These are phyloP conservation scores for Kodamaea restingae DNA, from an alignment of 805 yeast species.

Conservation along the genomic window DNA sequence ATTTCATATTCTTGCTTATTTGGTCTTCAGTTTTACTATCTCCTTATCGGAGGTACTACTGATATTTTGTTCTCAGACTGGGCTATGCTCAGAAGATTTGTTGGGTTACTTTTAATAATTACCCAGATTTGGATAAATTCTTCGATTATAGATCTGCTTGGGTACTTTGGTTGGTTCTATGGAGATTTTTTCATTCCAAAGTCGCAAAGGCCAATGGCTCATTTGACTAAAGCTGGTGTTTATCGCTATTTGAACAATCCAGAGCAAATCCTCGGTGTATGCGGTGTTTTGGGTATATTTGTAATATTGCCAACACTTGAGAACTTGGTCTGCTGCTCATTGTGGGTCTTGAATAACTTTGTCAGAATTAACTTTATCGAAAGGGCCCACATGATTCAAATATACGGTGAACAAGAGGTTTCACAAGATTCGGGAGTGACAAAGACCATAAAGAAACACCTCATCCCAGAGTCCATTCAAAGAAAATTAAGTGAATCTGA, in stretches of 20 bases:
- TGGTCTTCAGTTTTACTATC: constrained; percentile 31
- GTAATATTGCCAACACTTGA: constrained; percentile 53
- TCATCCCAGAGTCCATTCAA: constrained; percentile 36
- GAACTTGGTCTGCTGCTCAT: constrained; percentile 46
- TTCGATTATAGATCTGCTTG: constrained; percentile 66
- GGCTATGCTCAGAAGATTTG: constrained; percentile 50
- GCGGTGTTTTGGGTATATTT: constrained; percentile 76
- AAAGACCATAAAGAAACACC: constrained; percentile 40
- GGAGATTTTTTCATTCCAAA: constrained; percentile 77
- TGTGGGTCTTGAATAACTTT: constrained; percentile 65
- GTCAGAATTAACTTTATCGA: constrained; percentile 71
- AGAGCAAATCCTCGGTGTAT: constrained; percentile 71
- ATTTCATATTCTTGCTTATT: constrained; percentile 56
- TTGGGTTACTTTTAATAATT: constrained; percentile 52
- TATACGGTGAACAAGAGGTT: constrained; percentile 65
- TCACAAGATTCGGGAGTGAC: constrained; percentile 50
- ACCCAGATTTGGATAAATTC: constrained; percentile 67
- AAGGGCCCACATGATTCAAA: constrained; percentile 69
- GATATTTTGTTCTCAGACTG: constrained; percentile 29
- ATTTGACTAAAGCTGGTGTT: constrained; percentile 72
- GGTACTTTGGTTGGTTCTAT: constrained; percentile 86
- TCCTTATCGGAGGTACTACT: constrained; percentile 13
- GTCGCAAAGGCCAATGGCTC: constrained; percentile 35
- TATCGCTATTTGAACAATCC: constrained; percentile 81
- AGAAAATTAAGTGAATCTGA: constrained; percentile 24